These are phyloP conservation scores for Aspergillus pseudoterreus DNA, from an alignment of 2,329 filamentous ascomycete species.

Conservation along the genomic window DNA sequence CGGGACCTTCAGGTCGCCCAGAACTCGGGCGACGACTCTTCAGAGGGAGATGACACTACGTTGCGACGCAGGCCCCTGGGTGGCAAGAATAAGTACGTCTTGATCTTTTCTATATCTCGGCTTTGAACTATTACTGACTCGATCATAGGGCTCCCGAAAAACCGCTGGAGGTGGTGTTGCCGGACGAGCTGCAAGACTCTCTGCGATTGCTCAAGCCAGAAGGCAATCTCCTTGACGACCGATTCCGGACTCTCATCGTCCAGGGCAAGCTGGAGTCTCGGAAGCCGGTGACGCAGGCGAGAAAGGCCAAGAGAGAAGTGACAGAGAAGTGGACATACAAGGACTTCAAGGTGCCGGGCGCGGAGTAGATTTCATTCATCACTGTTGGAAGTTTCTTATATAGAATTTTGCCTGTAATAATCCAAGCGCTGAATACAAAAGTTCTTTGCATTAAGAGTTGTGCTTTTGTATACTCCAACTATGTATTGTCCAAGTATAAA, in stretches of 20 bases:
- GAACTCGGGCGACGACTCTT: slow-evolving; percentile 33
- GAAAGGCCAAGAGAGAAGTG: slow-evolving; percentile 73
- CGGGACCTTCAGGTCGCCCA: slow-evolving; percentile 47
- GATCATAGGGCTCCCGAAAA: slow-evolving; percentile 59
- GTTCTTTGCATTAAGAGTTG: no score
- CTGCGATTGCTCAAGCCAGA: slow-evolving; percentile 83
- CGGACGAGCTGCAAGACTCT: slow-evolving; percentile 79
- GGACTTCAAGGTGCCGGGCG: slow-evolving; percentile 66
- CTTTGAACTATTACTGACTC: slow-evolving; percentile 17
- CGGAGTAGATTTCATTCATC: slow-evolving; percentile 19
- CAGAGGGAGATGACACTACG: slow-evolving; percentile 58
- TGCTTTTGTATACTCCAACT: no score
- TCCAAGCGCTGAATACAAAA: slow-evolving; percentile 1
- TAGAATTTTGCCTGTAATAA: slow-evolving; percentile 7
- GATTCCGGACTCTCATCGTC: slow-evolving; percentile 83
- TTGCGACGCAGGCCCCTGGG: slow-evolving; percentile 72
- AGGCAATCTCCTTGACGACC: slow-evolving; percentile 88
- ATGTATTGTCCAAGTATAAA: no score
- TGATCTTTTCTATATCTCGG: background rate
- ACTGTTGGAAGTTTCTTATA: slow-evolving; percentile 10
- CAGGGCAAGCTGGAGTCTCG: slow-evolving; percentile 85
- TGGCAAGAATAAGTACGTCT: slow-evolving; percentile 50
- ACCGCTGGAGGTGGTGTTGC: slow-evolving; percentile 73
- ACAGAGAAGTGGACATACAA: slow-evolving; percentile 99
- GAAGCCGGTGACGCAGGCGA: slow-evolving; percentile 72